Conservation (phyloP, 768 basidiomycete genomes). For the Tephrocybe sp. region DNA sequence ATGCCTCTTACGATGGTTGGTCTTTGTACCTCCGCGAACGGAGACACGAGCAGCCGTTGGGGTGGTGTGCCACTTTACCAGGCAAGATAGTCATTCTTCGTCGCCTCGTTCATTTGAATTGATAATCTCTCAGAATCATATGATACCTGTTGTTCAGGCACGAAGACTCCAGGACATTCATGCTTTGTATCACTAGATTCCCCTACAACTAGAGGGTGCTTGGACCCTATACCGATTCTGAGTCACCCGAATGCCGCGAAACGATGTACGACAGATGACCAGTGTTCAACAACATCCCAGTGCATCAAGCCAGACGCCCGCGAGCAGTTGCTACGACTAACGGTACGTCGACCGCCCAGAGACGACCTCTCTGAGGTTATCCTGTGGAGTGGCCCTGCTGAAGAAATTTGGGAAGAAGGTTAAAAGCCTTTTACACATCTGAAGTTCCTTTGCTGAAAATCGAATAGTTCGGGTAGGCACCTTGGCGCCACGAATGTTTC, state of each 20-base stretch:
- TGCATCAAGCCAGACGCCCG: constrained; percentile 57
- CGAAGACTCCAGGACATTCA: constrained; percentile 18
- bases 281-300: constrained; percentile 28
- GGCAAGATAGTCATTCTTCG: constrained; percentile 10
- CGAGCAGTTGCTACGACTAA: constrained; percentile 58
- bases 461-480: constrained; percentile 53
- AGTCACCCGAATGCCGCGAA: constrained; percentile 24
- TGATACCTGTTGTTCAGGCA: constrained; percentile 7
- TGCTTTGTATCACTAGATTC: constrained; percentile 45
- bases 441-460: neutral
- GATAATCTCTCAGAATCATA: neutral
- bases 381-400: constrained; percentile 72
- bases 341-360: constrained; percentile 29
- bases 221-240: constrained; percentile 59
- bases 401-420: constrained; percentile 72
- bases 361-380: constrained; percentile 38
- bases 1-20: constrained; percentile 42
- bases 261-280: constrained; percentile 40
- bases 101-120: constrained; percentile 28
- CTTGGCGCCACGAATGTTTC: constrained; percentile 40
- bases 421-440: constrained; percentile 14
- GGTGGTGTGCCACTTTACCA: constrained; percentile 59
- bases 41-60: constrained; percentile 25
- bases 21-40: constrained; percentile 37
- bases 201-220: constrained; percentile 39